Evolutionary conservation across 2,329 filamentous ascomycete species (phyloP), one percentile per base, ranked within the genome.

Genomic region (Alternaria arborescens): DNA sequence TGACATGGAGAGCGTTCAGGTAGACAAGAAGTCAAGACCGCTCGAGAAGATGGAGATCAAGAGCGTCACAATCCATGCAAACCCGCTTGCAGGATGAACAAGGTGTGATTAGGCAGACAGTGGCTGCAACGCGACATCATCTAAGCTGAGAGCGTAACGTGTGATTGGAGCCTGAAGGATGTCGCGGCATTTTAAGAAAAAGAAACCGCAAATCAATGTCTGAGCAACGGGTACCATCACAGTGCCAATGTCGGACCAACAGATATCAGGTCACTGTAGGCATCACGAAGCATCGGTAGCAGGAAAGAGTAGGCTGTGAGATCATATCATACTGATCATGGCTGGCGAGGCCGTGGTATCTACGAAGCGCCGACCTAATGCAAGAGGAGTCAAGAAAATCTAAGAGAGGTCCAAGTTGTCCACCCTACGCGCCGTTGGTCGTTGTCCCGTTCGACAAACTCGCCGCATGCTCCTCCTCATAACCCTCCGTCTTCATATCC

Each of bases 401-500:
- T 58, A 61, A 58, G 55, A 54, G 43, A 34, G 34, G 22, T 57
- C 32, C 40, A 54, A 54, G 44, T 41, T 52, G 36, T 43, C 26
- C 30, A 18, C 43, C 46, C 30, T 60, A 68, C 26, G 61, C 68
- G 36, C 62, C 64, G 36, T 70, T 68, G 47, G 62, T 62, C 10
- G 64, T 63, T 16, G 63, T 68, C n/a, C 64, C 71, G 43, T 71
- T 71, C 22, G 70, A 14, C 32, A 50, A 8, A 36, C 32, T 64
- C 47, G 71, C 67, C 28, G 70, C 71, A 56, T 73, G 69, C 57
- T 66, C 71, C 62, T 88, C 83, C 77, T 90, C 90, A 74, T 99
- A 98, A 0, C 88, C 89, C 78, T 98, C 94, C 0, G 89, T 88
- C 85, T 94, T 95, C 89, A 99, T 99, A 75, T 99, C 95, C 60